phyloP scores from a whole-genome alignment of 2,329 filamentous ascomycete genomes.

The Waltergamsia citrina region DNA sequence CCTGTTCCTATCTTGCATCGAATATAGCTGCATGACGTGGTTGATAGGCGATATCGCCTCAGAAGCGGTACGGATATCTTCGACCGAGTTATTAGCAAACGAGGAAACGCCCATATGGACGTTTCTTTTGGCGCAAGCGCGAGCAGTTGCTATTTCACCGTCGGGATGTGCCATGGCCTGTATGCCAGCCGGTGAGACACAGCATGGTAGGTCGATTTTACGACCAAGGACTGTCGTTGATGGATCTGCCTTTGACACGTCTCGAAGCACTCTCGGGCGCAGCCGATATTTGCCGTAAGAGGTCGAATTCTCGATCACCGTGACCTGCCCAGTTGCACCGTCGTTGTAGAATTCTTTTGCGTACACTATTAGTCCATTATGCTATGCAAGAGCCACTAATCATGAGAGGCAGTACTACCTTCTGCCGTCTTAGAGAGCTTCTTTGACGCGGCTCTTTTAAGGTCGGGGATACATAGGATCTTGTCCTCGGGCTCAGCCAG shows the following conservation, averaged over 20 bases:
- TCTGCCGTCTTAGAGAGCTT: conserved; percentile 1
- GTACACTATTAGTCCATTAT: too few species aligned
- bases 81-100: conserved; percentile 10
- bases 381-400: too few species aligned
- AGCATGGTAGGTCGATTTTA: conserved; percentile 37
- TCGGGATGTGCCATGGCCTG: conserved; percentile 41
- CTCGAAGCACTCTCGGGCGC: conserved; percentile 30
- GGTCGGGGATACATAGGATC: conserved; percentile 6
- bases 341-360: conserved; percentile 45
- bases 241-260: conserved; percentile 26
- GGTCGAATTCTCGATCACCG: too few species aligned
- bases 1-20: conserved; percentile 35
- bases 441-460: neutral
- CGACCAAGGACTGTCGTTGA: conserved; percentile 32
- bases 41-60: conserved; percentile 24
- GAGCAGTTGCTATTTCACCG: conserved; percentile 37
- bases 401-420: too few species aligned
- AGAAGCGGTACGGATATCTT: conserved; percentile 31
- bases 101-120: conserved; percentile 18
- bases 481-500: too few species aligned
- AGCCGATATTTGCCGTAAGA: conserved; percentile 39
- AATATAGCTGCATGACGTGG: conserved; percentile 42
- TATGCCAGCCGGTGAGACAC: conserved; percentile 43
- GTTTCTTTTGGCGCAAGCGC: conserved; percentile 28
- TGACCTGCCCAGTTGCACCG: conserved; percentile 37